Evolutionary conservation across 192 early-diverging fungal genomes (phyloP), one percentile per base, ranked within the genome.

Genomic region (Coemansia sp.): DNA sequence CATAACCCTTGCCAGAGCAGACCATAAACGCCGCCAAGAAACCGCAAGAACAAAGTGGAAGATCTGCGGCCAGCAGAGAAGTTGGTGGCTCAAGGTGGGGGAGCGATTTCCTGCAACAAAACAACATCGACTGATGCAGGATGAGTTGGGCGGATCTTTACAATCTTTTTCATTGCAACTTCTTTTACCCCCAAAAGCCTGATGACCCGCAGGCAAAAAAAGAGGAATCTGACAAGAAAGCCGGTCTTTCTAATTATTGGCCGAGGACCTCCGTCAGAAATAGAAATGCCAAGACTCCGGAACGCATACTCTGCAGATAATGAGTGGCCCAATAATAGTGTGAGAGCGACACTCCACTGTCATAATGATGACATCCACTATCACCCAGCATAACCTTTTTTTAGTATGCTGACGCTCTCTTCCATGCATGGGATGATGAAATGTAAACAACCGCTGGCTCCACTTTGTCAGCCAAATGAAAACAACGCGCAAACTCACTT

Each of bases 401-500:
- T 23, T 31, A 34, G 53, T 25, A 56, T 7, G 23, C 53, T 8
- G 13, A 12, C 48, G 20, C 23, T n/a, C 23, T 25, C 48, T 49
- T 49, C 53, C 53, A 15, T 56, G 31, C 31, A 56, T 56, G 30
- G 29, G n/a, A 56, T 56, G 53, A 56, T 56, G 53, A 56, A 56
- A 56, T 56, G 53, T 56, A 56, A 56, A 56, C 53, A 56, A 56
- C 29, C 23, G 16, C 23, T n/a, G 13, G 43, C 21, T 7, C 21
- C 20, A 2, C 46, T 49, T 49, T 49, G 46, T 49, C 46, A 49
- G 46, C 46, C 46, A 45, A 3, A 3, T 8, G 8, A 3, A 34
- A 3, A 34, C 3, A 34, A 6, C 3, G 33, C 33, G 3, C 33
- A 34, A 45, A 10, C 1, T 13, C 13, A 16, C 33, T 34, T 34